These are phyloP conservation scores for Dendrobium chrysotoxum DNA, from an alignment of 106 monocot species.

Conservation along the genomic window DNA sequence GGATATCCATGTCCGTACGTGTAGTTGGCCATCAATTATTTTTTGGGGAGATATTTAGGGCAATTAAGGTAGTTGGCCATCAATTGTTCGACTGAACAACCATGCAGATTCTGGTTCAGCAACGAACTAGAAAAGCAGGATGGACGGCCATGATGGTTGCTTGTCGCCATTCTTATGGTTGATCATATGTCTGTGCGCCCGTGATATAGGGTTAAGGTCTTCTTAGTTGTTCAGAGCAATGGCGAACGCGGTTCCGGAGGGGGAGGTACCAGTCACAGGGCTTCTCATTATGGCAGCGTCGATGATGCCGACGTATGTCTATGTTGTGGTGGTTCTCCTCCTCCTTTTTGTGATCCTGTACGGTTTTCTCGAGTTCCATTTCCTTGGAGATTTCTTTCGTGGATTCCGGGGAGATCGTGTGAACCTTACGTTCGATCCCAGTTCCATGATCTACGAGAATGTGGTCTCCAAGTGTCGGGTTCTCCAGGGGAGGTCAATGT, in stretches of 20 bases:
- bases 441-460: slow-evolving; percentile 57
- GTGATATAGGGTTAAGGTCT: background rate
- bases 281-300: slow-evolving; percentile 36
- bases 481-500: slow-evolving; percentile 63
- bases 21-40: no score
- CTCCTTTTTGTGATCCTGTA: slow-evolving; percentile 40
- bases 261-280: slow-evolving; percentile 8
- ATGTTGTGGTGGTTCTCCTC: slow-evolving; percentile 34
- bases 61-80: no score
- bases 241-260: slow-evolving; percentile 9
- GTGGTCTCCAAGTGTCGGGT: slow-evolving; percentile 68
- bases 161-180: no score
- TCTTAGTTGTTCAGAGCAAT: slow-evolving; percentile 2
- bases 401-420: slow-evolving; percentile 62
- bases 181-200: no score
- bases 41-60: no score
- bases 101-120: no score
- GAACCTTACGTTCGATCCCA: slow-evolving; percentile 51
- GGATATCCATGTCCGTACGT: no score
- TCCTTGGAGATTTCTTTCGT: slow-evolving; percentile 47
- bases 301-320: slow-evolving; percentile 25
- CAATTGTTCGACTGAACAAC: no score
- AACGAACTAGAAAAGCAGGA: no score
- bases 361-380: slow-evolving; percentile 75
- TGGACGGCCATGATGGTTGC: no score